These are phyloP conservation scores for Trichosporon ovoides DNA, from an alignment of 1,284 basidiomycete genomes.

Conservation along the genomic window DNA sequence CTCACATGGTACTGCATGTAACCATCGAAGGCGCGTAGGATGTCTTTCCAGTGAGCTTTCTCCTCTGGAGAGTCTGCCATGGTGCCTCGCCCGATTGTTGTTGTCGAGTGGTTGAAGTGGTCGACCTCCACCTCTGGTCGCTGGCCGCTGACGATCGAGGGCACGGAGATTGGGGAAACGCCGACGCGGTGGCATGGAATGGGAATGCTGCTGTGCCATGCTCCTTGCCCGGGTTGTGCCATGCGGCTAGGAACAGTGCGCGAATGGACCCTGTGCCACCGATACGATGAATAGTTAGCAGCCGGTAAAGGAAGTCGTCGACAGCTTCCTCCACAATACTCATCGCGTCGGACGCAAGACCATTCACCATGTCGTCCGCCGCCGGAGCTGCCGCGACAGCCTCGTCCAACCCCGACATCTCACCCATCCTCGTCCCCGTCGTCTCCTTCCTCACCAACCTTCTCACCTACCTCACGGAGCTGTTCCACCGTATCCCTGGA, in stretches of 20 bases:
- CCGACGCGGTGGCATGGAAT: too few species aligned
- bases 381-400: neutral
- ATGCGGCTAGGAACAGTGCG: too few species aligned
- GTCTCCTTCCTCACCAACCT: conserved; percentile 33
- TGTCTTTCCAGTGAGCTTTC: conserved; percentile 41
- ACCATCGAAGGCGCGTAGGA: conserved; percentile 42
- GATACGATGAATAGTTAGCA: too few species aligned
- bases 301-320: too few species aligned
- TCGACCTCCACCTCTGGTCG: neutral
- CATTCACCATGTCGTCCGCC: neutral
- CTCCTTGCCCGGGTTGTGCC: too few species aligned
- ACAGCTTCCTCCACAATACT: neutral
- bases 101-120: neutral
- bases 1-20: conserved; percentile 49
- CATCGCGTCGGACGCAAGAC: conserved; percentile 1
- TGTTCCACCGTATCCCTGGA: conserved; percentile 62
- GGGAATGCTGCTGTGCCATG: too few species aligned
- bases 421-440: conserved; percentile 39
- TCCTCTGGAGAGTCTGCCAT: conserved; percentile 37
- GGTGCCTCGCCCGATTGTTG: neutral
- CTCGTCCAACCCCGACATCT: conserved; percentile 29
- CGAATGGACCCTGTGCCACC: too few species aligned
- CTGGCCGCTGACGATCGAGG: too few species aligned
- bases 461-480: conserved; percentile 24
- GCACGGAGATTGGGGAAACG: too few species aligned